A percentile compares a stretch with the other conserved stretches of the same genome.
Conservation (phyloP, 805 yeast genomes). For the Cyberlindnera bimundalis region DNA sequence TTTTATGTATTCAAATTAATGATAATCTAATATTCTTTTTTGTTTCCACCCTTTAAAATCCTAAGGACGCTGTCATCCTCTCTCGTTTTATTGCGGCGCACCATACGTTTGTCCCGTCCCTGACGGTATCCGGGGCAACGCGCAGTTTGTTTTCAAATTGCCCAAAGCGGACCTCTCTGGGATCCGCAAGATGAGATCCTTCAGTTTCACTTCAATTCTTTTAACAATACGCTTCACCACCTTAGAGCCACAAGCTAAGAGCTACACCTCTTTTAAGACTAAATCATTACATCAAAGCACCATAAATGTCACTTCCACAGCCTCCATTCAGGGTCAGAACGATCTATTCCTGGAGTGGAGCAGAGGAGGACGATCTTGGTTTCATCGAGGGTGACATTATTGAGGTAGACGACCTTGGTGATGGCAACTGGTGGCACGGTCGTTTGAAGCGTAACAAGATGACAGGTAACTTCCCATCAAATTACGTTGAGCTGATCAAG, state of each 20-base stretch:
- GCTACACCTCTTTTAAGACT: too few species aligned
- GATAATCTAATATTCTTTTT: background rate
- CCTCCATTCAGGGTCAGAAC: constrained; percentile 78
- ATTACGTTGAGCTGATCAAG: constrained; percentile 66
- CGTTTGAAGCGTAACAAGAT: constrained; percentile 72
- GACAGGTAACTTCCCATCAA: constrained; percentile 83
- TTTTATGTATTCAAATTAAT: background rate
- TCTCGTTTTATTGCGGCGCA: too few species aligned
- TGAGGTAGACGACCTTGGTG: constrained; percentile 75
- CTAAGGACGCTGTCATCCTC: too few species aligned
- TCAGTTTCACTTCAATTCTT: background rate
- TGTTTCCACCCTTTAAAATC: too few species aligned
- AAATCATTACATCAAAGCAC: background rate
- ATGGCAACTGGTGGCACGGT: constrained; percentile 94
- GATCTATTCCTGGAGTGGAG: constrained; percentile 91
- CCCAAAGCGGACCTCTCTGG: constrained; percentile 14
- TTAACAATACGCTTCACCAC: background rate
- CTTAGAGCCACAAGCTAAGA: background rate
- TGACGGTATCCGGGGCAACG: too few species aligned
- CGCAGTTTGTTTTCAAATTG: constrained; percentile 21
- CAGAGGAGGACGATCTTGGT: constrained; percentile 83
- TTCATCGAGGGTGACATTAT: constrained; percentile 91
- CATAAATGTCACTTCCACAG: constrained; percentile 30
- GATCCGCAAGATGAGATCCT: constrained; percentile 3
- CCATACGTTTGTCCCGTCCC: background rate